Evolutionary conservation across 805 yeast species (phyloP), one percentile per base, ranked within the genome.

Genomic region (Maudiozyma serrabonitensis): DNA sequence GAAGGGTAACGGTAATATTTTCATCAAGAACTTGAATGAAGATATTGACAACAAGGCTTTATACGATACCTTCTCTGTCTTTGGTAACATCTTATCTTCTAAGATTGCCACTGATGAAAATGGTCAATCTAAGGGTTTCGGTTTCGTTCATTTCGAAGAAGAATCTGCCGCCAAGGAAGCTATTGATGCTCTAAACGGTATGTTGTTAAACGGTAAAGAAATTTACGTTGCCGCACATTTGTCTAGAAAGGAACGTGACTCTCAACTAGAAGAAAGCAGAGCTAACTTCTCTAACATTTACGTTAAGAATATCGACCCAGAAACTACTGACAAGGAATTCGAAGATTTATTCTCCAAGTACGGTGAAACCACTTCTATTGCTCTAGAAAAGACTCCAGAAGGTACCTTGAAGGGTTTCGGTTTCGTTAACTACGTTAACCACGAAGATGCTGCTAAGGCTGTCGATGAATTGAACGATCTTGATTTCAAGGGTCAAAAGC

Each of bases 11-110:
- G 97, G 96, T 67, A 93, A 93, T 80, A 83, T 93, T 59, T 93
- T 85, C 81, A 91, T 93, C 77, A 93, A 93, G 83, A 93, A 93
- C 81, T 82, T 93, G 74, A 96, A 91, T 73, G 95, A 96, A 54
- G 95, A 87, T 66, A 93, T 93, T 66, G 99, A 93, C 76, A 91
- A 93, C 88, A 91, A 91, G 81, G 95, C 96, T 63, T 80, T 93
- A 65, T 95, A 90, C 75, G 99, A 93, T 71, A 93, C 99, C 53
- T 93, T 93, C 78, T 80, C 95, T 56, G 95, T 95, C 52, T 93
- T 93, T 67, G 99, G 99, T 71, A 84, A 80, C 69, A 90, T 93
- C 61, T 77, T 93, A 74, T 89, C 97, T 49, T 88, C 96, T 76
- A 93, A 93, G 80, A 93, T 93, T 67, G 98, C 97, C 61, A 82